Conservation (phyloP, 2,329 filamentous ascomycete genomes). For the Talaromyces sp. region DNA sequence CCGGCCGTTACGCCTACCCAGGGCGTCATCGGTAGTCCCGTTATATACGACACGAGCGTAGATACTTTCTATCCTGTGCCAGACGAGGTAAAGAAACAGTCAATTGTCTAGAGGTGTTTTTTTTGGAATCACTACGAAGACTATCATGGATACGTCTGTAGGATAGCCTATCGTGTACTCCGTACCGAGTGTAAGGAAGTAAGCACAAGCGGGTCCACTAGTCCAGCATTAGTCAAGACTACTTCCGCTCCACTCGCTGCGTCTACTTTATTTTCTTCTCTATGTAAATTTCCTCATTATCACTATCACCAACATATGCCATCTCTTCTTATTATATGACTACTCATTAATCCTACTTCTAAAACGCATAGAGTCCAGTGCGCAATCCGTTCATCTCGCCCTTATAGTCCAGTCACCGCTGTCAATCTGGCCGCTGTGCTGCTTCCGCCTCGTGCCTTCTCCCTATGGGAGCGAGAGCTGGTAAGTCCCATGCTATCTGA, state of each 20-base stretch:
- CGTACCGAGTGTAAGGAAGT: background rate
- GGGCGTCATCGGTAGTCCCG: too few relatives aligned
- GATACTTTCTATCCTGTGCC: too few relatives aligned
- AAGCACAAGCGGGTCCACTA: background rate
- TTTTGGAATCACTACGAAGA: too few relatives aligned
- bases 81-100: too few relatives aligned
- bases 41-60: too few relatives aligned
- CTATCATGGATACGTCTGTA: too few relatives aligned
- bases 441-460: conserved; percentile 16
- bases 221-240: conserved; percentile 1
- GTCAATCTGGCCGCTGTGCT: conserved; percentile 14
- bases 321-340: background rate
- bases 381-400: background rate
- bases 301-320: background rate
- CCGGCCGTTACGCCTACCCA: too few relatives aligned
- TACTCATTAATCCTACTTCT: background rate
- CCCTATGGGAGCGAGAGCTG: conserved; percentile 15
- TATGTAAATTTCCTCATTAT: conserved; percentile 1
- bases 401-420: background rate
- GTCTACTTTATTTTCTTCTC: conserved; percentile 1
- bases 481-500: conserved; percentile 12
- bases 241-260: conserved; percentile 6
- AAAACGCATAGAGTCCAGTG: background rate
- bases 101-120: too few relatives aligned
- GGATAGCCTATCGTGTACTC: too few relatives aligned